Evolutionary conservation across 805 yeast species (phyloP).

Genomic region (Zygosaccharomyces kombuchaensis): DNA sequence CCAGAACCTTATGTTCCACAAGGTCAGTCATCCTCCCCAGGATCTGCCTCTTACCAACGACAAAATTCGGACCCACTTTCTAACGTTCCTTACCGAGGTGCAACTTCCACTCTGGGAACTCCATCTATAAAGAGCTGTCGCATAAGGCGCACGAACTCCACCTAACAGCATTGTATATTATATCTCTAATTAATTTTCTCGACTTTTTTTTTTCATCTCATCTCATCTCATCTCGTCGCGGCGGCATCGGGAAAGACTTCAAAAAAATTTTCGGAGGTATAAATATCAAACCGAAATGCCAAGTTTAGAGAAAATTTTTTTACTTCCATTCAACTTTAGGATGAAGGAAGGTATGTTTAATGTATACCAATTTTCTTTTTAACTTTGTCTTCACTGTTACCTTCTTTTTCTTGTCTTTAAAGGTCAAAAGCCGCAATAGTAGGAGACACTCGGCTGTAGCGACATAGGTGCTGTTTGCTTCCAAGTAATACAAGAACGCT

Average conservation of each 20-base stretch:
- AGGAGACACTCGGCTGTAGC: slow-evolving; percentile 11
- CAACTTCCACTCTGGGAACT: neutral
- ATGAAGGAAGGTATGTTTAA: slow-evolving; percentile 13
- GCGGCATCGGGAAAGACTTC: slow-evolving; percentile 1
- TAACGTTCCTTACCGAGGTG: neutral
- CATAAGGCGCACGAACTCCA: neutral
- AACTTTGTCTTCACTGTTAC: slow-evolving; percentile 7
- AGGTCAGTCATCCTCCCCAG: neutral
- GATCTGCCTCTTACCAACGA: neutral
- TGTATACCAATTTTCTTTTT: slow-evolving; percentile 20
- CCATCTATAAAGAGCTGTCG: neutral
- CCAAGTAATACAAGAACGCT: slow-evolving; percentile 2
- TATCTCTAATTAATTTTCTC: neutral
- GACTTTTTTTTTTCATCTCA: neutral
- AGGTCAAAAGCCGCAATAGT: slow-evolving; percentile 8
- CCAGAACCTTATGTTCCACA: slow-evolving; percentile 1
- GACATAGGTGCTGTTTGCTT: slow-evolving; percentile 4
- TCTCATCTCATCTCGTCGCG: neutral
- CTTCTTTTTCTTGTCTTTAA: slow-evolving; percentile 1
- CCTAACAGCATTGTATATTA: neutral
- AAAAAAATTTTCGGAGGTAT: slow-evolving; percentile 10
- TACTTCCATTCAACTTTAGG: neutral
- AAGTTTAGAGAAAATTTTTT: slow-evolving; percentile 6
- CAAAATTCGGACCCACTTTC: neutral
- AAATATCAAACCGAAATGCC: slow-evolving; percentile 12